Base-by-base conservation (phyloP, 1,284 basidiomycete genomes). In the Ganoderma lucidum region DNA sequence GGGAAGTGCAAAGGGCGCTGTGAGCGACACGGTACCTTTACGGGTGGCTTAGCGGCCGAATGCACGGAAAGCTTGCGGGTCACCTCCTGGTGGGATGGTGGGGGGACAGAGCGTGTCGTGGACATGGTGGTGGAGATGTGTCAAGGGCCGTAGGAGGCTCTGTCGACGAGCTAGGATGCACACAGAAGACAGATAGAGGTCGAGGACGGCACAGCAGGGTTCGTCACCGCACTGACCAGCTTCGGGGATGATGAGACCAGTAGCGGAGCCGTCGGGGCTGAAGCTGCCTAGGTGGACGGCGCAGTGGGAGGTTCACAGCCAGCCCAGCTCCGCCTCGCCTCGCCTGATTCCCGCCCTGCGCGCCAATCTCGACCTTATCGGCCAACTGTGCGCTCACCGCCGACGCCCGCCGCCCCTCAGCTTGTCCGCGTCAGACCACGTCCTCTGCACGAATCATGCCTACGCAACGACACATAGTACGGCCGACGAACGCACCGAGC, bases 11-110 rank as follows among this genome's bases (percentile, higher is more conserved):
- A 55, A 37, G 64, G 68, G 70, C 72, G 72, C 68, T 55, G 64
- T 56, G 65, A 80, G 78, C 63, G 64, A 48, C 58, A 12, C 73
- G 73, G 66, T 45, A 80, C 80, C 78, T 80, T 81, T 66, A 76
- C 65, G 53, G 80, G 78, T 64, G 82, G 84, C 75, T 81, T 85
- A 60, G 82, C 84, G 2, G 64, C 45, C 8, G 90, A 88, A 76
- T 93, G 92, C 59, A 95, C 86, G 2, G 94, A 96, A 28, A 97
- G 87, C 78, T 96, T 96, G 71, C 95, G 87, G 71, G 94, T 89
- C 35, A 97, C 89, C 82, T 97, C 96, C 77, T 94, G 92, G 41
- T 90, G 88, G 15, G 94, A 91, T 2, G 95, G 96, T 12, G 94
- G 93, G 32, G 90, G 86, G 64, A 87, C 93, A 61, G 88, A 83